Base-by-base conservation (phyloP, 805 yeast species). In the Wickerhamiella kazuoi region DNA sequence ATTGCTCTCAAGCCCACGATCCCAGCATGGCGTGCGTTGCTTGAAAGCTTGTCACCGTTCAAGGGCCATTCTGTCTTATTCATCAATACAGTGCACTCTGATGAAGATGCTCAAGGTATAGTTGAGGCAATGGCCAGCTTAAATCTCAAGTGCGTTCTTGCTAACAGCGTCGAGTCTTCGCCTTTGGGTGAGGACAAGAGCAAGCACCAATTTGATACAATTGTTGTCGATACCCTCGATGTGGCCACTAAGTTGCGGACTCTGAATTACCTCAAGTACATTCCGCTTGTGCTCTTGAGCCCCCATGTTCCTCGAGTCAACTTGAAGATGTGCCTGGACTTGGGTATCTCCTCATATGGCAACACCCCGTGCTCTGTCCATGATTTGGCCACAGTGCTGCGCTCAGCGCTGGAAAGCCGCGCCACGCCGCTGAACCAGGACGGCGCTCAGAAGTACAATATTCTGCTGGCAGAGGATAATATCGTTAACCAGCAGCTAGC, bases 331-430 rank as follows among this genome's bases (percentile, higher is more conserved):
- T 83, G 94, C 56, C 65, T 82, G 30, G 93, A 83, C 54, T 63
- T 82, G 45, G 94, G 93, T 50, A 82, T 82, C 40, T 77, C 87
- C 9, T 77, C 90, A 0, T 81, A 79, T 54, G 94, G 94, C 35
- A 82, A 80, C 54, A 79, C 90, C 1, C 94, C 94, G 18, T 81
- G 93, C 53, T 72, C 86, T 0, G 71, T 76, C 9, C 71, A 77
- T 37, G 94, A 83, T 51, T 64, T 82, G 47, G 93, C 90, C 3
- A 77, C 83, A 36, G 80, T 82, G 19, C 65, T 82, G 50, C 74
- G 80, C 38, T 93, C 94, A 2, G 94, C 93, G 0, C 61, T 82
- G 41, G 94, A 82, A 54, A 74, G 83, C 13, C 68, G 90, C 44
- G 76, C 83, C 0, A 79, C 82, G 17, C 80, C 90, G 26, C 72